phyloP scores from a whole-genome alignment of 441 rosid genomes.

The Eutrema salsugineum region DNA sequence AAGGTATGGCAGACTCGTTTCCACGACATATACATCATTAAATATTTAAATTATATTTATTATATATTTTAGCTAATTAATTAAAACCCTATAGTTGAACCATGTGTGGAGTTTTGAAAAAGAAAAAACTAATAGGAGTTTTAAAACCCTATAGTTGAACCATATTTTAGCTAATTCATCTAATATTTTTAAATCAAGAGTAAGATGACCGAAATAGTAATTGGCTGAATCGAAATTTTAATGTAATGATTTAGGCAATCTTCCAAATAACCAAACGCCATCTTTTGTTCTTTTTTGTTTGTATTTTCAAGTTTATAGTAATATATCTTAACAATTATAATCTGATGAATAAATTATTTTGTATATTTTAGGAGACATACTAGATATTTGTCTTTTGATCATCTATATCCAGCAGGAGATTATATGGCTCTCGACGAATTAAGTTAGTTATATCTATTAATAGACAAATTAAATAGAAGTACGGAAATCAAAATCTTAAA shows the following conservation, averaged over 20 bases:
- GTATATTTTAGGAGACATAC: not conserved
- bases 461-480: not conserved
- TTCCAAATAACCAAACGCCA: slow-evolving; percentile 6
- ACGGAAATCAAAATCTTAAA: not conserved
- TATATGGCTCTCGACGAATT: not conserved
- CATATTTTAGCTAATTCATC: no score
- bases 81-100: not conserved
- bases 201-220: not conserved
- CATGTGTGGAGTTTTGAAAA: not conserved
- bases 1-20: slow-evolving; percentile 26
- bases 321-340: not conserved
- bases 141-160: no score
- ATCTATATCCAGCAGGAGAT: not conserved
- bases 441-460: not conserved
- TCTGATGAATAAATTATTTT: not conserved
- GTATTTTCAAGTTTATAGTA: not conserved
- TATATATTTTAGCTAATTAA: not conserved
- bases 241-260: slow-evolving; percentile 14
- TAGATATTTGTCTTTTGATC: not conserved
- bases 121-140: no score
- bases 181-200: not conserved
- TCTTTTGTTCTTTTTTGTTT: not conserved
- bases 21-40: slow-evolving; percentile 5
- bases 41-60: not conserved
- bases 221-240: not conserved